phyloP scores from a whole-genome alignment of 1,139 yeast genomes.

The Yamadazyma friedrichii region DNA sequence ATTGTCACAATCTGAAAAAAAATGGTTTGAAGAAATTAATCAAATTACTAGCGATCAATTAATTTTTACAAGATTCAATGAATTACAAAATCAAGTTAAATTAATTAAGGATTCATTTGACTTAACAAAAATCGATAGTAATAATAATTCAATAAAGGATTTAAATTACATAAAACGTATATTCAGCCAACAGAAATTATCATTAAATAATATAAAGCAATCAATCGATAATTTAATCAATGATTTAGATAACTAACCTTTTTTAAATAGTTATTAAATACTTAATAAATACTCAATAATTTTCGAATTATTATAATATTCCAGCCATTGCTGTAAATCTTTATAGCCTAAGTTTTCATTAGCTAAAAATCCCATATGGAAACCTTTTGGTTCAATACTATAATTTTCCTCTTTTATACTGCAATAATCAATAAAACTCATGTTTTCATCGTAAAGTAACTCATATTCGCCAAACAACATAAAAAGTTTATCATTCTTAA shows the following conservation, averaged over 20 bases:
- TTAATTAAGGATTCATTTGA: conserved; percentile 9
- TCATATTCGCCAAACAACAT: conserved; percentile 37
- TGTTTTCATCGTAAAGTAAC: conserved; percentile 25
- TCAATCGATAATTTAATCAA: conserved; percentile 4
- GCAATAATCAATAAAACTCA: conserved; percentile 17
- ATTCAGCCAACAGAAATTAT: conserved; percentile 4
- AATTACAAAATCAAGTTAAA: conserved; percentile 13
- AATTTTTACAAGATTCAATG: conserved; percentile 5
- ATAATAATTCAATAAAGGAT: conserved; percentile 1
- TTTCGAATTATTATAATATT: background rate
- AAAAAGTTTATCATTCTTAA: conserved; percentile 21
- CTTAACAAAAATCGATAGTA: background rate
- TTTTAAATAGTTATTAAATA: background rate
- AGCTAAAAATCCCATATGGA: conserved; percentile 29
- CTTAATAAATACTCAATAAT: background rate
- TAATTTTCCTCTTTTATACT: conserved; percentile 10
- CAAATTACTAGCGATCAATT: conserved; percentile 14
- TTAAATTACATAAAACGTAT: conserved; percentile 4
- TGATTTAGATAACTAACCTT: background rate
- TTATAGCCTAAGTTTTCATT: conserved; percentile 27
- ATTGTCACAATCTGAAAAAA: conserved; percentile 33
- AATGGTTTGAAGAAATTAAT: conserved; percentile 41
- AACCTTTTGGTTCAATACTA: conserved; percentile 23
- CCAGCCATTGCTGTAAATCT: conserved; percentile 13
- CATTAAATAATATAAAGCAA: conserved; percentile 6